Conservation (phyloP, 2,329 filamentous ascomycete species). For the Aureobasidium uvarum region DNA sequence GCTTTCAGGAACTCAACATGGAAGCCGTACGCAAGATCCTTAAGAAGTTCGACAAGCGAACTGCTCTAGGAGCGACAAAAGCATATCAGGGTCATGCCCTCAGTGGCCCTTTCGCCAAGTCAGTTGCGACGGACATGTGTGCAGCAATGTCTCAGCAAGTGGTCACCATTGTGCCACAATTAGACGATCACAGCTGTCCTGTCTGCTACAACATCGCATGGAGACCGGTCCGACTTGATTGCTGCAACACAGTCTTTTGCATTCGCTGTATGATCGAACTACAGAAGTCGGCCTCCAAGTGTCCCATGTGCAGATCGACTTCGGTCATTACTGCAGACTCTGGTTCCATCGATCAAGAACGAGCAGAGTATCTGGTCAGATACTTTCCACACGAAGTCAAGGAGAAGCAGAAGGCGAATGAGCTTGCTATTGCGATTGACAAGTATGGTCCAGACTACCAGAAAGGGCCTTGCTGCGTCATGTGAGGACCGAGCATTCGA, state of each 20-base stretch:
- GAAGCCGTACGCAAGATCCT: conserved; percentile 77
- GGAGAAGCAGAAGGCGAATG: conserved; percentile 62
- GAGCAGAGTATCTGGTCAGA: conserved; percentile 67
- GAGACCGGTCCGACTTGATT: conserved; percentile 70
- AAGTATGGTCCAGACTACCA: conserved; percentile 40
- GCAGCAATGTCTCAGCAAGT: conserved; percentile 70
- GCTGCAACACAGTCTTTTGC: conserved; percentile 75
- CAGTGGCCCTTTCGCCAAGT: conserved; percentile 62
- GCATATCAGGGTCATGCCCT: conserved; percentile 46
- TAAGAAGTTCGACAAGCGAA: conserved; percentile 91
- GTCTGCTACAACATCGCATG: conserved; percentile 78
- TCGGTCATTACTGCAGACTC: conserved; percentile 69
- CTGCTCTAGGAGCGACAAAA: conserved; percentile 66
- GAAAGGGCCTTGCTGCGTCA: conserved; percentile 35
- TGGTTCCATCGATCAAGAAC: conserved; percentile 65
- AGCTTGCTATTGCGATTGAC: conserved; percentile 65
- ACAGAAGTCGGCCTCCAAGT: conserved; percentile 67
- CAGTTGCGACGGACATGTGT: conserved; percentile 72
- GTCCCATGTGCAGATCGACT: conserved; percentile 72
- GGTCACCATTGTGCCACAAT: conserved; percentile 69
- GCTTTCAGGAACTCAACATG: conserved; percentile 81
- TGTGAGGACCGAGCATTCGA: conserved; percentile 31
- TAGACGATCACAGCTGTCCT: conserved; percentile 82
- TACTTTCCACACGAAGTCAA: conserved; percentile 76
- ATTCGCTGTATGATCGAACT: conserved; percentile 80